These are phyloP conservation scores for Stagonosporopsis tanaceti DNA, from an alignment of 2,329 filamentous ascomycete species.

Conservation along the genomic window DNA sequence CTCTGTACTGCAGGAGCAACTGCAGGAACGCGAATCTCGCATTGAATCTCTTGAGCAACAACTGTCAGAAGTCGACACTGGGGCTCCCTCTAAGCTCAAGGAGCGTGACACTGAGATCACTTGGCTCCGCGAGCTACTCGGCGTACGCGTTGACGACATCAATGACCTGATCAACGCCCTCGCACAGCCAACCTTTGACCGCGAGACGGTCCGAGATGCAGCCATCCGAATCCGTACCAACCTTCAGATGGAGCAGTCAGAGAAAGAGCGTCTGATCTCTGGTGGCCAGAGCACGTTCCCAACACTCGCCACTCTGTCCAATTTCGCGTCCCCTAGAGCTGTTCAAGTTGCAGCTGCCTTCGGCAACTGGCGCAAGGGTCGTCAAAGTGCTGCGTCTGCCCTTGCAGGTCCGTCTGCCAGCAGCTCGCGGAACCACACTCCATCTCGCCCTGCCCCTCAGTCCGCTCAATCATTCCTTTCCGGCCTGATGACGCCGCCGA, in stretches of 20 bases:
- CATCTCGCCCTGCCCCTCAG: constrained; percentile 51
- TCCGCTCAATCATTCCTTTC: constrained; percentile 71
- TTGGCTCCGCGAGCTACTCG: constrained; percentile 93
- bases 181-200: constrained; percentile 77
- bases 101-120: constrained; percentile 93
- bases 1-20: constrained; percentile 92
- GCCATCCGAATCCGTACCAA: constrained; percentile 93
- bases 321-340: constrained; percentile 81
- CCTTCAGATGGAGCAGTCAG: constrained; percentile 96
- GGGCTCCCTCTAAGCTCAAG: constrained; percentile 81
- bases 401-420: constrained; percentile 44
- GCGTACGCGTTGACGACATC: constrained; percentile 87
- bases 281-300: constrained; percentile 69
- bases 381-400: constrained; percentile 58
- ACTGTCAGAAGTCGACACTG: constrained; percentile 73
- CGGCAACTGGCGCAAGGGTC: constrained; percentile 86
- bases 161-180: constrained; percentile 88
- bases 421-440: constrained; percentile 43
- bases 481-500: constrained; percentile 88
- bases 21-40: constrained; percentile 89
- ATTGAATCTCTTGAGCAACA: constrained; percentile 87
- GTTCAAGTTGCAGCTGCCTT: constrained; percentile 96
- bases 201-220: constrained; percentile 82
- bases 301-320: constrained; percentile 78
- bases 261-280: constrained; percentile 84